Evolutionary conservation across 371 early-diverging fungal species (phyloP), one percentile per base, ranked within the genome.

Genomic region (Entomophthora muscae): DNA sequence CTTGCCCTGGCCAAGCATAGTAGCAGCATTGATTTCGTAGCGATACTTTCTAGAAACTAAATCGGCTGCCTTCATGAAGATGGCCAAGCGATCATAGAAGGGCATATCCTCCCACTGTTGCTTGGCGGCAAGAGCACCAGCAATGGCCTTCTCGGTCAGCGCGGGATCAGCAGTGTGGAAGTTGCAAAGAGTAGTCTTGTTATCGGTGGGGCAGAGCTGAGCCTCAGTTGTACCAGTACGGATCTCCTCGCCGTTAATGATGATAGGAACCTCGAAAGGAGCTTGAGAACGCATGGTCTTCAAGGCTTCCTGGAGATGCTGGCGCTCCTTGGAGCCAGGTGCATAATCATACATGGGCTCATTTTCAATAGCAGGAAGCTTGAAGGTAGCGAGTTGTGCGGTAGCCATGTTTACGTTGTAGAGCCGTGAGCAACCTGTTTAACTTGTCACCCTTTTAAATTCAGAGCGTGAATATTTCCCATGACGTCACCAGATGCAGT

Each of bases 1-100:
- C 81, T 98, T 98, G 57, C 94, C 95, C 76, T 98, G 98, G 60
- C 98, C 98, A 32, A 98, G 76, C 95, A 98, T 96, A 58, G 98
- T 93, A 33, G 97, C 93, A n/a, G 98, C 98, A 85, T 94, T 83
- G 57, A 91, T 66, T 79, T 89, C 80, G 79, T 89, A 91, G 72
- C 86, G 82, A 79, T 95, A 93, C 74, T 95, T 95, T 68, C 69
- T 72, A 32, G 93, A 69, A 21, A 94, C 75, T 61, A 96, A 76
- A 70, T 98, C 97, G 65, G 98, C 97, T 24, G 98, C 97, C 79
- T 94, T 93, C 75, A 98, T 78, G 77, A 98, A 95, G 74, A 98
- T 92, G 54, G 95, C 91, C 61, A 87, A 85, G 63, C 88, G n/a
- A n/a, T n/a, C n/a, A n/a, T n/a, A n/a, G n/a, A n/a, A n/a, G n/a